Percentiles rank a stretch among this genome's conserved stretches.
Conservation (phyloP, 345 rosid species). For the Eucalyptus regnans region DNA sequence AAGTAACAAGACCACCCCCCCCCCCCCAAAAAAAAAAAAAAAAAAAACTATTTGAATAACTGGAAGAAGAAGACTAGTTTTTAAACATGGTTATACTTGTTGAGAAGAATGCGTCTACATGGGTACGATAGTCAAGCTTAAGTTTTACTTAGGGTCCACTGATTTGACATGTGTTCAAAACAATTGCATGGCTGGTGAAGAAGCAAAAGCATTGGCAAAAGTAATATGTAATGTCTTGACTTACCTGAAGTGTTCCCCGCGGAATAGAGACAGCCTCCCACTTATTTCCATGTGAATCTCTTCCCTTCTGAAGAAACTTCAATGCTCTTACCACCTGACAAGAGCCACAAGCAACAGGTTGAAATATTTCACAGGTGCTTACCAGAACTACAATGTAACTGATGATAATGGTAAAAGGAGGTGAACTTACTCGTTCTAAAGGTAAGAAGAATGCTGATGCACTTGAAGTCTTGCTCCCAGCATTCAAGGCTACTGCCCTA, state of each 20-base stretch:
- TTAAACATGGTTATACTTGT: background rate
- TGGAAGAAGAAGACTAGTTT: background rate
- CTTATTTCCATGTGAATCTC: conserved; percentile 28
- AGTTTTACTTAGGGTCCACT: background rate
- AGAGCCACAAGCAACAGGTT: background rate
- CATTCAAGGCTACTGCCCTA: conserved; percentile 93
- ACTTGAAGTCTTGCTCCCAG: conserved; percentile 84
- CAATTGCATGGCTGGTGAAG: background rate
- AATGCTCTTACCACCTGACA: conserved; percentile 84
- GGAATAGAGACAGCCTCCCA: conserved; percentile 72
- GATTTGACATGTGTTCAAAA: background rate
- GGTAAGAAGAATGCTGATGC: conserved; percentile 92
- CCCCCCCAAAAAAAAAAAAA: too few species aligned
- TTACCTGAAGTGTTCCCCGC: conserved; percentile 97
- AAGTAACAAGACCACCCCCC: background rate
- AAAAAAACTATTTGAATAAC: background rate
- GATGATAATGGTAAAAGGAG: background rate
- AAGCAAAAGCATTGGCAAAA: background rate
- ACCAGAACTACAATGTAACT: background rate
- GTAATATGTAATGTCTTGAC: conserved; percentile 1
- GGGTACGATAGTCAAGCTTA: background rate
- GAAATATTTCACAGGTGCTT: background rate
- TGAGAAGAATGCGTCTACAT: background rate
- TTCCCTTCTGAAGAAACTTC: conserved; percentile 45
- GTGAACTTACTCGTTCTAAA: conserved; percentile 57